A percentile compares a stretch with the other conserved stretches of the same genome.
phyloP scores from a whole-genome alignment of 1,139 yeast species.

The Suhomyces atakaporum region DNA sequence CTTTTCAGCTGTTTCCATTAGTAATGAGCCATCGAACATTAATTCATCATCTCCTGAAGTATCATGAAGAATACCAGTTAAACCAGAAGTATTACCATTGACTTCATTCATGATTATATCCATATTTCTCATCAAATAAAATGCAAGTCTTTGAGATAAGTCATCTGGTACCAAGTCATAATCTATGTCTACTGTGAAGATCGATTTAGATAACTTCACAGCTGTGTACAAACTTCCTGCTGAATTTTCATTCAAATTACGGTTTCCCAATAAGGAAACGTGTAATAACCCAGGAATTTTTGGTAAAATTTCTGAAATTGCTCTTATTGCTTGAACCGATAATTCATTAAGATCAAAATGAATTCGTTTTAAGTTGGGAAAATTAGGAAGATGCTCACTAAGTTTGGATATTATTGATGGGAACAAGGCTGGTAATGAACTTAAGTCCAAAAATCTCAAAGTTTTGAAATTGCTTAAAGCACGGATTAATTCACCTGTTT shows the following conservation, averaged over 20 bases:
- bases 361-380: conserved; percentile 64
- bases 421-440: conserved; percentile 70
- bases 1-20: conserved; percentile 29
- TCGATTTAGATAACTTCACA: conserved; percentile 61
- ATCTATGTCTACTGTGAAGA: conserved; percentile 75
- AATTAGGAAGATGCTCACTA: conserved; percentile 63
- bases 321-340: conserved; percentile 60
- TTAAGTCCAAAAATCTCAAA: conserved; percentile 73
- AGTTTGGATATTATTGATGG: conserved; percentile 69
- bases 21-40: conserved; percentile 49
- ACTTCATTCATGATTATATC: conserved; percentile 56
- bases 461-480: conserved; percentile 54
- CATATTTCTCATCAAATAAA: conserved; percentile 82
- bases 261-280: conserved; percentile 71
- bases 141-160: conserved; percentile 74
- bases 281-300: conserved; percentile 71
- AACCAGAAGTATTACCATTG: conserved; percentile 15
- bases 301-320: conserved; percentile 69
- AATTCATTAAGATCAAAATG: conserved; percentile 79
- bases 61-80: conserved; percentile 27
- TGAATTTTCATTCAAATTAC: conserved; percentile 55
- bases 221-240: conserved; percentile 73
- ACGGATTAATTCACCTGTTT: conserved; percentile 53
- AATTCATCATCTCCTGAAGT: conserved; percentile 41
- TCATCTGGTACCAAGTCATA: conserved; percentile 67